Evolutionary conservation across 768 basidiomycete species (phyloP).

Genomic region (Rhizopogon vulgaris): DNA sequence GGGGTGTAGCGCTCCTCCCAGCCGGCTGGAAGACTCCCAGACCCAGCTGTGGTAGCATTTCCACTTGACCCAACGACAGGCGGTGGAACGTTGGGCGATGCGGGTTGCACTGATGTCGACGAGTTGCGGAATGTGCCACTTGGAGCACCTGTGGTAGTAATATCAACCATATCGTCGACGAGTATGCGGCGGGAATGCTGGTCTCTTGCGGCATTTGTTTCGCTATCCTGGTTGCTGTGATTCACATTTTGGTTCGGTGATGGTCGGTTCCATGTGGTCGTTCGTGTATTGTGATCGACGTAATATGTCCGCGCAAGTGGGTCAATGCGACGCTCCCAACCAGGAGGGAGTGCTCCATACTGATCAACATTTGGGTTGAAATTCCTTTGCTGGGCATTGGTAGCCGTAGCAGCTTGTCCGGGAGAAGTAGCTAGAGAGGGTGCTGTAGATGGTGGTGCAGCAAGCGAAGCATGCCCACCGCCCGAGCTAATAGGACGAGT

Average conservation of each 20-base stretch:
- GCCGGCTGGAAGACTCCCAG: constrained; percentile 87
- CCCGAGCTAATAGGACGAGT: constrained; percentile 33
- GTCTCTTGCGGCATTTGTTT: constrained; percentile 81
- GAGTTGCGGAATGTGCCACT: constrained; percentile 36
- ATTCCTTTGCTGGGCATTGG: constrained; percentile 58
- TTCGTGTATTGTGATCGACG: constrained; percentile 96
- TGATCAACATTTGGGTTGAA: constrained; percentile 97
- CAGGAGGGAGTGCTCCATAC: constrained; percentile 80
- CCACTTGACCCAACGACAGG: constrained; percentile 46
- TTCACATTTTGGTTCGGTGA: constrained; percentile 73
- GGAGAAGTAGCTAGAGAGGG: constrained; percentile 28
- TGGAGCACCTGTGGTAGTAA: constrained; percentile 39
- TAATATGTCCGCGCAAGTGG: constrained; percentile 96
- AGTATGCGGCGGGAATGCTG: constrained; percentile 81
- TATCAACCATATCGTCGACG: constrained; percentile 81
- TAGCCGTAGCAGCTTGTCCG: constrained; percentile 35
- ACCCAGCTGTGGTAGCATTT: constrained; percentile 61
- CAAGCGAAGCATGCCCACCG: constrained; percentile 15
- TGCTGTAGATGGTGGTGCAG: constrained; percentile 14
- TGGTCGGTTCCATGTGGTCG: constrained; percentile 96
- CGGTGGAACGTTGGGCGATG: constrained; percentile 29
- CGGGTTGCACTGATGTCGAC: constrained; percentile 24
- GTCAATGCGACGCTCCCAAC: constrained; percentile 97
- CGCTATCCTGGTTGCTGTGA: constrained; percentile 60
- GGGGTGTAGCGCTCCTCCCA: constrained; percentile 99